phyloP scores from a whole-genome alignment of 2,329 filamentous ascomycete genomes.

The Sclerotinia sclerotiorum region DNA sequence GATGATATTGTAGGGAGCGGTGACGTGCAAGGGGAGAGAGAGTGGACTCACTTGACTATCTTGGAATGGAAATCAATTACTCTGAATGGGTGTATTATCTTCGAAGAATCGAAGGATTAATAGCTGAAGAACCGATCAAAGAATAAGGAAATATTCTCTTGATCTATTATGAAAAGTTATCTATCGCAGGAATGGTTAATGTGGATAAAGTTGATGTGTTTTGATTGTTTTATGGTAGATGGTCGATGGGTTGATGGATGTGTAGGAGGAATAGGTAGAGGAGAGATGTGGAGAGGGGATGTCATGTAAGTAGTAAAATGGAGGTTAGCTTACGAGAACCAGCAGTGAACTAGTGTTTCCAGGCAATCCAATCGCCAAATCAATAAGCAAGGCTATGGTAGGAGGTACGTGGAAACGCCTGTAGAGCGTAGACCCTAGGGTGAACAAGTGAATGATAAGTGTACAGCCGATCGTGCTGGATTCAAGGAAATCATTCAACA shows the following conservation, averaged over 20 bases:
- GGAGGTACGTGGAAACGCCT: slow-evolving; percentile 10
- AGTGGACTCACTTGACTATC: neutral
- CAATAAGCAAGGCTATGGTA: slow-evolving; percentile 9
- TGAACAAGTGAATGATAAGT: neutral
- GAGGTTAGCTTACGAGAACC: slow-evolving; percentile 6
- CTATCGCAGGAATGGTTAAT: neutral
- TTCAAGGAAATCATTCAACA: neutral
- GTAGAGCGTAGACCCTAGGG: no score
- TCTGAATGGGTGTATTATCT: neutral
- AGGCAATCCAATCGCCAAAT: neutral
- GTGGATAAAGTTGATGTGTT: neutral
- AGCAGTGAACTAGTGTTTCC: neutral
- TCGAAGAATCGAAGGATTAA: slow-evolving; percentile 10
- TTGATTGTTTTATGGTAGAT: neutral
- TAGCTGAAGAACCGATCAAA: slow-evolving; percentile 5
- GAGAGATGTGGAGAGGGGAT: neutral
- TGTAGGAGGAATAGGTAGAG: neutral
- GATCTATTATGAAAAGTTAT: neutral
- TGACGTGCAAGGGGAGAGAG: neutral
- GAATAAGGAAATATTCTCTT: neutral
- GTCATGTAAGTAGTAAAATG: neutral
- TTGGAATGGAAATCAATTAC: neutral
- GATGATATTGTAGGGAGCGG: neutral
- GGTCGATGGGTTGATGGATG: neutral
- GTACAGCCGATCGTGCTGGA: neutral